These are phyloP conservation scores for Salvia hispanica DNA, from an alignment of 257 asterid species.

Conservation along the genomic window DNA sequence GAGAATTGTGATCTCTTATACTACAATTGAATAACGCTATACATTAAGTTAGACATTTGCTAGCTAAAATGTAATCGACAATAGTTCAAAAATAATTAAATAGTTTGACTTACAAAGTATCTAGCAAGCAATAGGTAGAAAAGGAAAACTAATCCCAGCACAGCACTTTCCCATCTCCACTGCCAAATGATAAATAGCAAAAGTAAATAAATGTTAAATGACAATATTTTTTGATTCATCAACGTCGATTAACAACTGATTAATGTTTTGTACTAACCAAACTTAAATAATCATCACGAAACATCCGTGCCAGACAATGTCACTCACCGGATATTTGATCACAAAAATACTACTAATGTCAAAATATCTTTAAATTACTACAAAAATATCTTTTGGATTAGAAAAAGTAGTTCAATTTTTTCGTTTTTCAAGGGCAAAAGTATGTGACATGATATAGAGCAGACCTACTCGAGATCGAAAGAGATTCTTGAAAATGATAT, in stretches of 20 bases:
- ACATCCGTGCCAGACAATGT: not conserved
- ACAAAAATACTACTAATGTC: not conserved
- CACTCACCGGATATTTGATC: not conserved
- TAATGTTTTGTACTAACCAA: not conserved
- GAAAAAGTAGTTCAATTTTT: too few relatives aligned
- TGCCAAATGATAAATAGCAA: slow-evolving; percentile 38
- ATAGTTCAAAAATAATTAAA: not conserved
- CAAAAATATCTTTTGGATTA: too few relatives aligned
- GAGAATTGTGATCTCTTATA: too few relatives aligned
- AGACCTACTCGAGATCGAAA: too few relatives aligned
- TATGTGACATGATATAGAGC: too few relatives aligned
- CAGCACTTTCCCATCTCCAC: slow-evolving; percentile 99
- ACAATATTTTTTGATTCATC: not conserved
- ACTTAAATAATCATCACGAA: not conserved
- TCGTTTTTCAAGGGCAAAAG: too few relatives aligned
- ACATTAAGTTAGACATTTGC: too few relatives aligned
- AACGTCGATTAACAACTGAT: not conserved
- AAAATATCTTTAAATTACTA: too few relatives aligned
- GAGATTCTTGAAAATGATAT: too few relatives aligned
- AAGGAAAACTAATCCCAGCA: slow-evolving; percentile 80
- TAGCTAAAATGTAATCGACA: not conserved
- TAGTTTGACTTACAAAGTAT: slow-evolving; percentile 64
- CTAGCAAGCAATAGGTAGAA: slow-evolving; percentile 78
- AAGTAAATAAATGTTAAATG: not conserved
- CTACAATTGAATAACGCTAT: too few relatives aligned